phyloP scores from a whole-genome alignment of 2,329 filamentous ascomycete genomes.

The Cladophialophora carrionii region DNA sequence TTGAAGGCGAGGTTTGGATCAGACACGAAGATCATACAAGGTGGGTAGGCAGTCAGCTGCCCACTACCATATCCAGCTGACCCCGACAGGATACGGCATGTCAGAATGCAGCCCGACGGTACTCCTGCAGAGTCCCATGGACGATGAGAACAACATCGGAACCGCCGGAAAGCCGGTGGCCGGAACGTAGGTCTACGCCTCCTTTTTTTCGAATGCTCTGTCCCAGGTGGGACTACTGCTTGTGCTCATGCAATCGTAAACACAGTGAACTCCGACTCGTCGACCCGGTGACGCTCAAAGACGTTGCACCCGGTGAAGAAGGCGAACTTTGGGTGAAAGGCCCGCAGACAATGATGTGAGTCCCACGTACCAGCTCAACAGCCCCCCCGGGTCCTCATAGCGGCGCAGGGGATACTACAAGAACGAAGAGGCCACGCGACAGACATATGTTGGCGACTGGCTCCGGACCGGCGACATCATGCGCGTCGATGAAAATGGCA shows the following conservation, averaged over 20 bases:
- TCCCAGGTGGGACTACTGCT: neutral
- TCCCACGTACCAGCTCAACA: neutral
- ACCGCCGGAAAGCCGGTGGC: conserved; percentile 39
- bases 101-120: conserved; percentile 46
- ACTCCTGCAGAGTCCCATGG: conserved; percentile 47
- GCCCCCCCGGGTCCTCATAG: neutral
- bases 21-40: conserved; percentile 47
- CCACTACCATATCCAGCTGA: neutral
- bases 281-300: conserved; percentile 25
- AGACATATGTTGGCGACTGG: conserved; percentile 66
- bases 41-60: conserved; percentile 56
- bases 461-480: conserved; percentile 70
- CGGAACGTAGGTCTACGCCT: conserved; percentile 25
- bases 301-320: conserved; percentile 25
- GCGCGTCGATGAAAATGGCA: conserved; percentile 60
- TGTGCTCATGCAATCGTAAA: neutral
- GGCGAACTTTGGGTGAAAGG: conserved; percentile 72
- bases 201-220: neutral
- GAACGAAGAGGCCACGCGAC: conserved; percentile 68
- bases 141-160: conserved; percentile 54
- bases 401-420: conserved; percentile 73
- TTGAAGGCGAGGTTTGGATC: conserved; percentile 55
- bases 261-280: conserved; percentile 23
- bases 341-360: conserved; percentile 65
- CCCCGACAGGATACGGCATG: conserved; percentile 39